Base-by-base conservation (phyloP, 2,329 filamentous ascomycete species). In the Waltergamsia citrina region DNA sequence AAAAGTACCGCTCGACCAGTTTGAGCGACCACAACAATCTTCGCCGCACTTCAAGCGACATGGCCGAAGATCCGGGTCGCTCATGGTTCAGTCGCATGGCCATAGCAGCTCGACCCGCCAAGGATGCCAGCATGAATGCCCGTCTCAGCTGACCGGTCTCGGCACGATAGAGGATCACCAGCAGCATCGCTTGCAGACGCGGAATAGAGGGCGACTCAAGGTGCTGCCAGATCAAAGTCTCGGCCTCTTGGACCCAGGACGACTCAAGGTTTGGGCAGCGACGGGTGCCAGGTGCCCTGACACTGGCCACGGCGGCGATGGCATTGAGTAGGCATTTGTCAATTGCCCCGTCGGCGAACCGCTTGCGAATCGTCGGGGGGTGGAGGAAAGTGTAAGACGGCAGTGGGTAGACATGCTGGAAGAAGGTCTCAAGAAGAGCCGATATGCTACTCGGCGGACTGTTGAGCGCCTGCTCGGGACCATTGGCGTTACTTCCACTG, bases 81-180 rank as follows among this genome's bases (percentile, higher is more conserved):
- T 62, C 59, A 32, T 61, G 56, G 38, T 62, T 63, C 12, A 63
- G 43, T 6, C 59, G 54, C 15, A 63, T 47, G 4, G 54, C 58
- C 6, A 54, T 44, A 3, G 58, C 59, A 7, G 52, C 54, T 10
- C 57, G 54, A 34, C 50, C 51, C 3, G 54, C 55, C 7, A 56
- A 43, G 1, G 51, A 52, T 1, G 55, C 46, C 1, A 60, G 42
- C 55, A 60, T 59, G 29, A 60, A 59, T 33, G 35, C 35, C 17
- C 35, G 22, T 7, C 32, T 24, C 25, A 37, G 32, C 25, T 34
- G 35, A 3, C 31, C 35, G 4, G 35, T 33, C 24, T 37, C 35
- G 10, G 29, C 35, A 11, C 35, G 26, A 21, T 37, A 37, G 14
- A 33, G 19, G 20, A 37, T 34, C 14, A 30, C 32, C 3, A 37